phyloP scores from a whole-genome alignment of 1,284 basidiomycete genomes.

The Trichosporon sp. region DNA sequence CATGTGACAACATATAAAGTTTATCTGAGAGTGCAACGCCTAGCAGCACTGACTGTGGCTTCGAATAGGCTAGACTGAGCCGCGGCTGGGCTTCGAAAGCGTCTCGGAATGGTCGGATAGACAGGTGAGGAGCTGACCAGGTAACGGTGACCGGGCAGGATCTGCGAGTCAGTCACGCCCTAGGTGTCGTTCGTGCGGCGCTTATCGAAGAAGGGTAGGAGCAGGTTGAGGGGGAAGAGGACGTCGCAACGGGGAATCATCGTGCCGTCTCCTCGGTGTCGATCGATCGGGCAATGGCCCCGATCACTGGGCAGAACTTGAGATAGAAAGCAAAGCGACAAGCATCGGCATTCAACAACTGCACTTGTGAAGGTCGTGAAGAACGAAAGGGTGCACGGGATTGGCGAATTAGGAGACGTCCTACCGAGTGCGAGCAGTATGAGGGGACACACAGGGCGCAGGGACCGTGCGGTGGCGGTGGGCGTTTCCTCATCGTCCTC shows the following conservation, averaged over 20 bases:
- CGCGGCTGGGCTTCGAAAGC: not conserved
- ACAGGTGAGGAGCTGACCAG: not conserved
- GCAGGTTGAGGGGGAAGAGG: no score
- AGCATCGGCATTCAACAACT: no score
- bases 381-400: not conserved
- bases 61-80: not conserved
- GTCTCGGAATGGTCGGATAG: not conserved
- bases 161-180: not conserved
- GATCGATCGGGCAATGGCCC: no score
- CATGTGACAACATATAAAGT: constrained; percentile 17
- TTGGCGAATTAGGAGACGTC: not conserved
- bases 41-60: no score
- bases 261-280: no score
- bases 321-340: no score
- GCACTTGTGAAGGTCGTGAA: not conserved
- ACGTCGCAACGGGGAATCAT: no score
- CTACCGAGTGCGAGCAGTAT: not conserved
- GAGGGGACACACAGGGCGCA: not conserved
- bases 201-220: no score
- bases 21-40: not conserved
- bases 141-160: not conserved
- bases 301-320: no score
- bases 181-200: no score
- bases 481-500: not conserved
- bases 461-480: not conserved